These are phyloP conservation scores for Talaromyces islandicus DNA, from an alignment of 2,329 filamentous ascomycete species.

Conservation along the genomic window DNA sequence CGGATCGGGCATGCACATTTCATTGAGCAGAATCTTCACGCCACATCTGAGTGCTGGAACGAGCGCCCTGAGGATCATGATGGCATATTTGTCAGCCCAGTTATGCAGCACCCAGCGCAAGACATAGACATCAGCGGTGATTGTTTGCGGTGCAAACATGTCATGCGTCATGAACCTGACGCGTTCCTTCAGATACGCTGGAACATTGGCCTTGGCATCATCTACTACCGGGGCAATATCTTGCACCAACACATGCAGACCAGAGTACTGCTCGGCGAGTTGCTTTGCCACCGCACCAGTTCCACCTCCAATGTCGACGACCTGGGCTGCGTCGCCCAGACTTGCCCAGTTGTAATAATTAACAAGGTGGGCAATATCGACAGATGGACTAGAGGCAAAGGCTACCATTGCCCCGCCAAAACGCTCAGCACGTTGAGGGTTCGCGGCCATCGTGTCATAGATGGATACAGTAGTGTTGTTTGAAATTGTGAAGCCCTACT, in stretches of 20 bases:
- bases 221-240: slow-evolving; percentile 36
- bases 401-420: not conserved
- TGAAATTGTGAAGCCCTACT: not conserved
- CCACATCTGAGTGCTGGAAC: slow-evolving; percentile 14
- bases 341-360: not conserved
- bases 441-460: not conserved
- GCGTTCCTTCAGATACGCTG: slow-evolving; percentile 4
- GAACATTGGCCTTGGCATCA: not conserved
- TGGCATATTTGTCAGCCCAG: slow-evolving; percentile 17
- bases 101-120: slow-evolving; percentile 20
- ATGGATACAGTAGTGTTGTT: not conserved
- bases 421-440: not conserved
- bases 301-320: slow-evolving; percentile 41
- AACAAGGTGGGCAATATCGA: not conserved
- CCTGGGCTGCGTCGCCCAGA: not conserved
- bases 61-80: slow-evolving; percentile 16
- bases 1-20: slow-evolving; percentile 8
- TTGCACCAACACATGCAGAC: slow-evolving; percentile 50
- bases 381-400: not conserved
- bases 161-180: slow-evolving; percentile 18
- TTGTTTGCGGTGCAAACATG: slow-evolving; percentile 17
- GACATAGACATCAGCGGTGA: slow-evolving; percentile 19
- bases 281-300: slow-evolving; percentile 52
- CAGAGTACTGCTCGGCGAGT: slow-evolving; percentile 45
- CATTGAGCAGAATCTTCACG: slow-evolving; percentile 18